These are phyloP conservation scores for Oidium heveae DNA, from an alignment of 2,329 filamentous ascomycete species.

Conservation along the genomic window DNA sequence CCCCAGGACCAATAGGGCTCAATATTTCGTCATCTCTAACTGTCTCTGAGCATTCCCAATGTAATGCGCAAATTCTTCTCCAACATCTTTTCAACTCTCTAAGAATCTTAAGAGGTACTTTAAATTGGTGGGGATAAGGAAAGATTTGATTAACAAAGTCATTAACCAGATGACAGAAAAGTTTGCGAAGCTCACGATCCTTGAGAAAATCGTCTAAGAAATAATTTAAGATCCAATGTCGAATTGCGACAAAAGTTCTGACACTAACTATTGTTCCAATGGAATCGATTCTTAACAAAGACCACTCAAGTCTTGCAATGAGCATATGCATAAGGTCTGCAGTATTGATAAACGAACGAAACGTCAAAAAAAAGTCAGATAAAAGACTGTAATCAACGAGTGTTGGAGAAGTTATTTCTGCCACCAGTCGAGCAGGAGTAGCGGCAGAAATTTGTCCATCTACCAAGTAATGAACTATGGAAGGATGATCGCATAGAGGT, in stretches of 20 bases:
- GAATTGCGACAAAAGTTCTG: conserved; percentile 76
- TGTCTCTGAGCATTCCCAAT: conserved; percentile 51
- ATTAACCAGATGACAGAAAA: conserved; percentile 67
- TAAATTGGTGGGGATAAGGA: conserved; percentile 19
- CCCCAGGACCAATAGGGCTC: no score
- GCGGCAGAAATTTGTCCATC: conserved; percentile 63
- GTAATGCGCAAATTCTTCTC: conserved; percentile 69
- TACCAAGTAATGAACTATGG: conserved; percentile 59
- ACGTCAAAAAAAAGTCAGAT: conserved; percentile 95
- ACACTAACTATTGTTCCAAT: conserved; percentile 85
- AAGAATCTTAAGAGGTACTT: conserved; percentile 55
- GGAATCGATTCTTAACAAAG: conserved; percentile 54
- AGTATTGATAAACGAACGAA: conserved; percentile 60
- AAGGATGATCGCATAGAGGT: conserved; percentile 50
- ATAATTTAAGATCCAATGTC: conserved; percentile 97
- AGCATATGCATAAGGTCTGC: conserved; percentile 60
- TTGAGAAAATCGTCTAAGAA: conserved; percentile 83
- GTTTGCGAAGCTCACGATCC: conserved; percentile 44
- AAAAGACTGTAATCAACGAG: conserved; percentile 94
- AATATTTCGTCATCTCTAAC: no score
- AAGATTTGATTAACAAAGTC: conserved; percentile 30
- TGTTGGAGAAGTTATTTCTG: conserved; percentile 84
- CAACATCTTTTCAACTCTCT: conserved; percentile 92
- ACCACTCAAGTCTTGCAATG: conserved; percentile 68
- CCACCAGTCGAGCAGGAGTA: conserved; percentile 71